phyloP scores from a whole-genome alignment of 129 eudicot genomes.

The Flaveria brownii region DNA sequence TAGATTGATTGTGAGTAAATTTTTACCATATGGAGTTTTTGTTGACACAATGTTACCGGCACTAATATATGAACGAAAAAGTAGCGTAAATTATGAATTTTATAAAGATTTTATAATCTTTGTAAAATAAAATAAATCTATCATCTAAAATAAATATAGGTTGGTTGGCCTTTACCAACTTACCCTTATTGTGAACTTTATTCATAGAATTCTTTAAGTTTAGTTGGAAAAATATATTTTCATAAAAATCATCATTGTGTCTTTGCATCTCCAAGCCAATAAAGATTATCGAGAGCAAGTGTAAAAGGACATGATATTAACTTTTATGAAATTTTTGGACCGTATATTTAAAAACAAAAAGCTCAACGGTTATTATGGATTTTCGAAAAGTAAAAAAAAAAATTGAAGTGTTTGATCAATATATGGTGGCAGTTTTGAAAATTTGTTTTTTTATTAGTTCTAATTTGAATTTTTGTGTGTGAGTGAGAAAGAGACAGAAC shows the following conservation, averaged over 20 bases:
- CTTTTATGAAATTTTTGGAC: neutral
- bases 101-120: neutral
- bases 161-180: neutral
- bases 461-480: constrained; percentile 19
- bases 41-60: no score
- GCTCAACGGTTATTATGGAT: constrained; percentile 36
- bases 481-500: constrained; percentile 42
- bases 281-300: neutral
- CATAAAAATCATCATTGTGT: no score
- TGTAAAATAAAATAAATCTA: neutral
- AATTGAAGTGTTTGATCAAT: constrained; percentile 38
- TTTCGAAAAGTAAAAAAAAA: constrained; percentile 16
- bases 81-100: neutral
- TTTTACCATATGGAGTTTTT: no score
- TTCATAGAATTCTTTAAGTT: no score
- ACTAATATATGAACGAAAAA: neutral
- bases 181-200: neutral
- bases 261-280: no score
- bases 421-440: constrained; percentile 43
- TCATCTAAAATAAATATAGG: neutral
- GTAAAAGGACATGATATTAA: neutral
- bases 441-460: constrained; percentile 14
- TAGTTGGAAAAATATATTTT: no score
- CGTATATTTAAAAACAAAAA: neutral
- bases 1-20: no score